phyloP scores from a whole-genome alignment of 352 stramenopile species.

The Phytophthora litchii region DNA sequence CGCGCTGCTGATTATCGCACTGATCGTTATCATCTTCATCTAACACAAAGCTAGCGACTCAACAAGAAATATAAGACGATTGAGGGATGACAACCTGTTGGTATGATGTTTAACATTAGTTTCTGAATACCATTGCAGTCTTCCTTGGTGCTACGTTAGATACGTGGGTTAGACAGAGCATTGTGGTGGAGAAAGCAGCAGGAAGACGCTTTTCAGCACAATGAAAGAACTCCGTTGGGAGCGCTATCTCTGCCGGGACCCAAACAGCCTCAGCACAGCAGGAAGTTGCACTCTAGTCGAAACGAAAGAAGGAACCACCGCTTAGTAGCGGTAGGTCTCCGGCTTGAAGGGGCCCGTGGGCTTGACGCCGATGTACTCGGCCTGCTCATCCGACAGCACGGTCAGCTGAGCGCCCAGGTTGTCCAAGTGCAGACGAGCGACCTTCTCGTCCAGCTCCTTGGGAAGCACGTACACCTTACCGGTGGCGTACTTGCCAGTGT shows the following conservation, averaged over 20 bases:
- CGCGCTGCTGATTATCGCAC: constrained; percentile 43
- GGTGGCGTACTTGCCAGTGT: constrained; percentile 94
- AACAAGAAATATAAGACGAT: constrained; percentile 4
- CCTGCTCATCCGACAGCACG: constrained; percentile 94
- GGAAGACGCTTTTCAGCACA: constrained; percentile 37
- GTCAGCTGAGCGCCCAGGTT: constrained; percentile 97
- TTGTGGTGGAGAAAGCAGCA: constrained; percentile 38
- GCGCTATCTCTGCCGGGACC: constrained; percentile 25
- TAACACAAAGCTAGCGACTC: constrained; percentile 23
- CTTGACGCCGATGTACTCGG: constrained; percentile 97
- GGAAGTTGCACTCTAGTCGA: constrained; percentile 5
- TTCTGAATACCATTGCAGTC: constrained; percentile 17
- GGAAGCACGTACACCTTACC: constrained; percentile 98
- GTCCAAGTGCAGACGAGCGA: constrained; percentile 96
- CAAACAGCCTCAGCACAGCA: constrained; percentile 29
- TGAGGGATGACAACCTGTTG: constrained; percentile 13
- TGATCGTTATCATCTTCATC: constrained; percentile 63
- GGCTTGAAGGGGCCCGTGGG: constrained; percentile 97
- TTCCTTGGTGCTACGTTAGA: constrained; percentile 9
- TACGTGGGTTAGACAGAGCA: constrained; percentile 33
- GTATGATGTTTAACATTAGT: constrained; percentile 27
- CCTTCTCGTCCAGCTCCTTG: constrained; percentile 99
- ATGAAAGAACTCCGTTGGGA: constrained; percentile 28
- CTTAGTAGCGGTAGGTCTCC: constrained; percentile 98
- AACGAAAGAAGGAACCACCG: constrained; percentile 1